Evolutionary conservation across 192 early-diverging fungal genomes (phyloP).

Genomic region (Coemansia aciculifera): DNA sequence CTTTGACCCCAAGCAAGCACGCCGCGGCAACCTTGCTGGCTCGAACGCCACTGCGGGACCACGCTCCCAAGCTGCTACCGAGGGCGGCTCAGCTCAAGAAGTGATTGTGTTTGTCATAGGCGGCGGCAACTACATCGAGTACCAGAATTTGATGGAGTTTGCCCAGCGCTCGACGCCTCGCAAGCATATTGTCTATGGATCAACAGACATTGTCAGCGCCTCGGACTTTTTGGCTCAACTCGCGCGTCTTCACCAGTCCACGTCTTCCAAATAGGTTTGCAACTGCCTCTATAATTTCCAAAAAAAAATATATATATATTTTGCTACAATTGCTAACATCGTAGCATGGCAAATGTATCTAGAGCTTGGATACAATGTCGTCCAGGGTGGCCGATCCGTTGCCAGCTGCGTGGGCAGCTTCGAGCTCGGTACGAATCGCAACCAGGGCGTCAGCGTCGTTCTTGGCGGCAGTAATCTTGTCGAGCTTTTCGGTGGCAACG

Average conservation of each 20-base stretch:
- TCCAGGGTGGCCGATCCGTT: constrained; percentile 62
- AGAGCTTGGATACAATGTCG: constrained; percentile 48
- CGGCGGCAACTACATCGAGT: constrained; percentile 98
- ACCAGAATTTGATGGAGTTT: constrained; percentile 92
- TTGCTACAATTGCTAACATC: neutral
- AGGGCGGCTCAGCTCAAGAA: constrained; percentile 69
- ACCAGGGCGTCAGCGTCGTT: constrained; percentile 59
- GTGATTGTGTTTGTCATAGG: constrained; percentile 98
- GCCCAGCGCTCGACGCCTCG: constrained; percentile 65
- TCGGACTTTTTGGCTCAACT: constrained; percentile 81
- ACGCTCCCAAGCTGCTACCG: neutral
- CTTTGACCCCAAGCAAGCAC: constrained; percentile 82
- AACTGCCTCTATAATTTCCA: neutral
- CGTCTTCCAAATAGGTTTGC: neutral
- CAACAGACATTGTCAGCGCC: constrained; percentile 86
- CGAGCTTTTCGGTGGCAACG: constrained; percentile 72
- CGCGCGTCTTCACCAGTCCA: constrained; percentile 56
- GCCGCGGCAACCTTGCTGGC: constrained; percentile 58
- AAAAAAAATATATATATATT: too few species aligned
- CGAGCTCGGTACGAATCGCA: constrained; percentile 60
- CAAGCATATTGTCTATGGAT: constrained; percentile 91
- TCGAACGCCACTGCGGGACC: constrained; percentile 34
- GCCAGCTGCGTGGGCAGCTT: constrained; percentile 65
- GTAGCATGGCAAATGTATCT: neutral
- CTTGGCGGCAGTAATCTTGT: constrained; percentile 71